Evolutionary conservation across 129 eudicot genomes (phyloP).

Genomic region (Chrysanthemum makinoi): DNA sequence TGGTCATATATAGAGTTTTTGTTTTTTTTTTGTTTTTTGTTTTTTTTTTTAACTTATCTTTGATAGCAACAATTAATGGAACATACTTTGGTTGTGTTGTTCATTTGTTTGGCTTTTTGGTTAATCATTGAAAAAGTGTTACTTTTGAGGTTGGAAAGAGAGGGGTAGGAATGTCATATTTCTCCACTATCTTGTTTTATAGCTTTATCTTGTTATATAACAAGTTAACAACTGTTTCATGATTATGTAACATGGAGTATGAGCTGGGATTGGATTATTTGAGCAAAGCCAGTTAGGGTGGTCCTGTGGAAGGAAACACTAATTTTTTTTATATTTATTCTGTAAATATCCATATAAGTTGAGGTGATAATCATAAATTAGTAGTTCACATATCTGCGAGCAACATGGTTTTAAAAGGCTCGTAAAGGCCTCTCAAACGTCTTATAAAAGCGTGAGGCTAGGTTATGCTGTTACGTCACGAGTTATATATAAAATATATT

Average conservation of each 20-base stretch:
- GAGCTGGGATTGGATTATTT: conserved; percentile 22
- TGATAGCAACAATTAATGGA: neutral
- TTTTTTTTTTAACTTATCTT: neutral
- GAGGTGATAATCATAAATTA: too few relatives aligned
- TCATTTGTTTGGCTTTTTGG: conserved; percentile 10
- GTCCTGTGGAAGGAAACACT: neutral
- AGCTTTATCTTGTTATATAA: too few relatives aligned
- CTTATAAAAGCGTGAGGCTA: too few relatives aligned
- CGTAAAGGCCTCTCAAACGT: too few relatives aligned
- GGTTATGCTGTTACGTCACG: too few relatives aligned
- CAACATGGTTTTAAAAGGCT: too few relatives aligned
- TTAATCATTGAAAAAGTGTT: conserved; percentile 7
- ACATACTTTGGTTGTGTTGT: neutral
- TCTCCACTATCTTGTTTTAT: neutral
- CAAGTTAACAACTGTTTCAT: conserved; percentile 13
- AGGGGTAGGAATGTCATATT: conserved; percentile 14
- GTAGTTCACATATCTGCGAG: too few relatives aligned
- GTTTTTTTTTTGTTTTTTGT: neutral
- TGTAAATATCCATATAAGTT: too few relatives aligned
- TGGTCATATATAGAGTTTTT: neutral
- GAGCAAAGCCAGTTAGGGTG: conserved; percentile 4
- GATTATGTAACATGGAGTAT: conserved; percentile 24
- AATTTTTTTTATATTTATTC: too few relatives aligned
- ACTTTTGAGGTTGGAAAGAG: conserved; percentile 27
- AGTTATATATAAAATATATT: too few relatives aligned